Evolutionary conservation across 306 rosid genomes (phyloP), one percentile per base, ranked within the genome.

Genomic region (Sicyos edulis): DNA sequence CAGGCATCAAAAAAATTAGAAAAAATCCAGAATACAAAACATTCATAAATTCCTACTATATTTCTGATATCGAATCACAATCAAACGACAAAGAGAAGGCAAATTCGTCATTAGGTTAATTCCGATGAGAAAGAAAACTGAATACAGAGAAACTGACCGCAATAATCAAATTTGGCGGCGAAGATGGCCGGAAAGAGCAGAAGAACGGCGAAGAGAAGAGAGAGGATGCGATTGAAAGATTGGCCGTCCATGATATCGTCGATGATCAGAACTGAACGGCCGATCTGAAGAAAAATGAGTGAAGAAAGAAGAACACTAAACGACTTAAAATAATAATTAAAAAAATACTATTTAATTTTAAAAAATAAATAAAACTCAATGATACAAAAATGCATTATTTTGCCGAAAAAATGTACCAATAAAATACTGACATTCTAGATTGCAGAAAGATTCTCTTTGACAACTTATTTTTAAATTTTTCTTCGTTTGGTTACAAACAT

Each of bases 91-190:
- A 0, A 64, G 58, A 42, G 50, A 65, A 11, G 34, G 37, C 11
- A 3, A 66, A 65, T 21, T 44, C 0, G 19, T 12, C 6, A 5
- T 65, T 12, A 20, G 71, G 54, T 20, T 66, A 42, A 17, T 19
- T 20, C 71, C 52, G 16, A 63, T 10, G 8, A 6, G n/a, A 10
- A 11, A 5, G 6, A 37, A 51, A 5, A 20, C 0, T 16, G 47
- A 32, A 60, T 2, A 4, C 1, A 71, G 75, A 26, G 70, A 13
- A 45, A 72, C 81, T 55, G 49, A 92, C 96, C 86, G 77, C 98
- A 92, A 61, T 90, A 88, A 11, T 79, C 80, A 81, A 90, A 78
- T 40, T 50, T 8, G 9, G 42, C 50, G 49, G 96, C 91, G 16
- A 69, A 88, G 74, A 84, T 76, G 16, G 32, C 75, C 11, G 83